Evolutionary conservation across 345 rosid genomes (phyloP).

Genomic region (Jatropha curcas): DNA sequence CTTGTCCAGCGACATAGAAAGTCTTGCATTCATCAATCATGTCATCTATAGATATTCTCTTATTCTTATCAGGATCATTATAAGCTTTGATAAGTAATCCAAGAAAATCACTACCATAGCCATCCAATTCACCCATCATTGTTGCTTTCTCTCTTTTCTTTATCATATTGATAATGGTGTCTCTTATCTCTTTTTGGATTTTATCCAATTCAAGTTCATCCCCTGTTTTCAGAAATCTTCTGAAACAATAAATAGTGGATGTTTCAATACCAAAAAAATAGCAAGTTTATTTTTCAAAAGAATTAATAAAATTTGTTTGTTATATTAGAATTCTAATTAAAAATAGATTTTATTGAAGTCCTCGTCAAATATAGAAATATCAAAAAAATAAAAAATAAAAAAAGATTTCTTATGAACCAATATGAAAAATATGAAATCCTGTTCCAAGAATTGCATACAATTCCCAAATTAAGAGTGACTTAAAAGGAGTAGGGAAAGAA

Average conservation of each 20-base stretch:
- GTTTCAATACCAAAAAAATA: no score
- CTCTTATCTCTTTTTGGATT: constrained; percentile 11
- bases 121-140: not conserved
- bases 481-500: not conserved
- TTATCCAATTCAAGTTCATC: constrained; percentile 32
- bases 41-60: constrained; percentile 34
- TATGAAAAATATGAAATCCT: no score
- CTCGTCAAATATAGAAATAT: no score
- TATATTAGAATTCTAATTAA: no score
- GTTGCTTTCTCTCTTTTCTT: constrained; percentile 29
- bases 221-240: constrained; percentile 27
- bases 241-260: constrained; percentile 8
- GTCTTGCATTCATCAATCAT: constrained; percentile 44
- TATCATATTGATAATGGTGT: constrained; percentile 18
- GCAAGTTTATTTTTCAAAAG: no score
- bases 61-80: constrained; percentile 23
- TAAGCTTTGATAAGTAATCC: constrained; percentile 30
- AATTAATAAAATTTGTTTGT: no score
- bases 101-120: constrained; percentile 31
- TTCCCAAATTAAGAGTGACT: no score
- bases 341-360: no score
- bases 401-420: no score
- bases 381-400: no score
- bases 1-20: constrained; percentile 39
- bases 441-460: no score